A percentile compares a stretch with the other conserved stretches of the same genome.
Conservation (phyloP, 2,329 filamentous ascomycete species). For the Pseudocercospora fuligena region DNA sequence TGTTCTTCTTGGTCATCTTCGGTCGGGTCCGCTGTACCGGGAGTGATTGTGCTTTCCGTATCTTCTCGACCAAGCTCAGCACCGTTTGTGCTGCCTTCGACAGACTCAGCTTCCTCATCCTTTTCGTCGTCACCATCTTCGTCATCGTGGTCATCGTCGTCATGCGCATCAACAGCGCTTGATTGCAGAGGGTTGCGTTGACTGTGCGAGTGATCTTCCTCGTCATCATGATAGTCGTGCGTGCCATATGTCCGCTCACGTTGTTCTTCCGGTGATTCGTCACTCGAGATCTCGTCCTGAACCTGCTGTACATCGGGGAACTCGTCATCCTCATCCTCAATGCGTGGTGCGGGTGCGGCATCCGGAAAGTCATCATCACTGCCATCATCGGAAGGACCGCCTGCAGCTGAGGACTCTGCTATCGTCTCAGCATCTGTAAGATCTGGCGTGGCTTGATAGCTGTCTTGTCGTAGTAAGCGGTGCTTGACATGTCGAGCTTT, state of each 20-base stretch:
- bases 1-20: slow-evolving; percentile 34
- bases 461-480: slow-evolving; percentile 53
- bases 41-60: slow-evolving; percentile 13
- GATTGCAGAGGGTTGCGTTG: slow-evolving; percentile 48
- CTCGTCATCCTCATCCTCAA: slow-evolving; percentile 38
- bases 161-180: slow-evolving; percentile 14
- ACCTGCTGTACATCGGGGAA: slow-evolving; percentile 47
- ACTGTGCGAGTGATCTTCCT: slow-evolving; percentile 29
- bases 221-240: slow-evolving; percentile 35
- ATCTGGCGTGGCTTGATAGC: slow-evolving; percentile 31
- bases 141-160: slow-evolving; percentile 33
- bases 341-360: slow-evolving; percentile 30
- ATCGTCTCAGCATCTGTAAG: slow-evolving; percentile 40
- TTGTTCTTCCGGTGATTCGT: slow-evolving; percentile 36
- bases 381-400: slow-evolving; percentile 24
- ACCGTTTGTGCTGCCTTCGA: slow-evolving; percentile 29
- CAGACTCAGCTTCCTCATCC: slow-evolving; percentile 31
- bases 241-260: slow-evolving; percentile 22
- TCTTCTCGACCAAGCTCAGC: slow-evolving; percentile 9
- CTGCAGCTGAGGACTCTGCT: slow-evolving; percentile 33
- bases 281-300: slow-evolving; percentile 22
- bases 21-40: slow-evolving; percentile 14
- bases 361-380: slow-evolving; percentile 43
- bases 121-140: slow-evolving; percentile 43
- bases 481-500: slow-evolving; percentile 80